Conservation (phyloP, 495 filamentous ascomycete genomes). For the Symbiotaphrina buchneri region DNA sequence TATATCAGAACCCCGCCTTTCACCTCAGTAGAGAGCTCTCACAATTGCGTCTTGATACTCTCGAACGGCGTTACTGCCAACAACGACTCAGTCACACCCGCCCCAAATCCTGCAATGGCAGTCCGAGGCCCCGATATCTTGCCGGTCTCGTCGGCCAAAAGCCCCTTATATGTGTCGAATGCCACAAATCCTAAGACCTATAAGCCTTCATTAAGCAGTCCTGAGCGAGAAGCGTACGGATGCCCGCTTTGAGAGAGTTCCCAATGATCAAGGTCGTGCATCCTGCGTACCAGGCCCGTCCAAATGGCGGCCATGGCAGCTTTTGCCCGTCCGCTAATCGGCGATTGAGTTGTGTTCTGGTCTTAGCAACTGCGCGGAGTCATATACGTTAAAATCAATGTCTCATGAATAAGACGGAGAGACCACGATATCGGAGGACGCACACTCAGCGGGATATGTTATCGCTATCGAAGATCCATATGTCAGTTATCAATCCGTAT, state of each 20-base stretch:
- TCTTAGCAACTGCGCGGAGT: conserved; percentile 55
- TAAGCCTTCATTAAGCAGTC: background rate
- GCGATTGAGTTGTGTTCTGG: conserved; percentile 80
- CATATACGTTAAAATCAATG: conserved; percentile 6
- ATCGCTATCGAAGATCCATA: too few relatives aligned
- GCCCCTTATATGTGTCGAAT: conserved; percentile 74
- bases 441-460: conserved; percentile 95
- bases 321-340: conserved; percentile 59
- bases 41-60: conserved; percentile 92
- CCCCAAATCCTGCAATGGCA: conserved; percentile 84
- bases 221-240: too few relatives aligned
- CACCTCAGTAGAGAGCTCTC: conserved; percentile 5
- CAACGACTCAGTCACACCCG: conserved; percentile 81
- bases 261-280: conserved; percentile 95
- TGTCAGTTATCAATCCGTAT: conserved; percentile 1
- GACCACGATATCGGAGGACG: conserved; percentile 5
- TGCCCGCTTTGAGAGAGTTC: conserved; percentile 87
- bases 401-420: background rate
- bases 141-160: conserved; percentile 67
- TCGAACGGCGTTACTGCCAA: conserved; percentile 93
- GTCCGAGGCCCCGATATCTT: conserved; percentile 79
- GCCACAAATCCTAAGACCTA: conserved; percentile 62
- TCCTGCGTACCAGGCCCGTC: conserved; percentile 87
- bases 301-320: conserved; percentile 91
- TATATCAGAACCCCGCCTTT: background rate